A percentile compares a stretch with the other conserved stretches of the same genome.
Conservation (phyloP, 176 grass and related monocot genomes). For the Tuctoria greenei region DNA sequence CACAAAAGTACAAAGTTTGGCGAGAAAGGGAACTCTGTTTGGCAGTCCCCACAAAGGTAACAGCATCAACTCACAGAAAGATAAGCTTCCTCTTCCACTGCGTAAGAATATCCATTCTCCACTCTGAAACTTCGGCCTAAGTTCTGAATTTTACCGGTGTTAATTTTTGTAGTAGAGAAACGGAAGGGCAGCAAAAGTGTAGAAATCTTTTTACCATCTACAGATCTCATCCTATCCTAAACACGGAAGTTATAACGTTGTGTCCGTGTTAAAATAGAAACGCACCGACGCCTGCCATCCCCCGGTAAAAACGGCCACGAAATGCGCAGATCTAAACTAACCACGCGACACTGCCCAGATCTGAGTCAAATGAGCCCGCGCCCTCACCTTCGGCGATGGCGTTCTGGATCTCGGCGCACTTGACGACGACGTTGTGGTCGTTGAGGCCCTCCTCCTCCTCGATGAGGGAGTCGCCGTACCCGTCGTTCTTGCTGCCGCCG, state of each 20-base stretch:
- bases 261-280: not conserved
- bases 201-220: too few species aligned
- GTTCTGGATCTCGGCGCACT: constrained; percentile 84
- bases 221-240: not conserved
- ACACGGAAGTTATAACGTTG: not conserved
- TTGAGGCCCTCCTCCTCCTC: constrained; percentile 96
- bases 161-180: not conserved
- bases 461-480: constrained; percentile 68
- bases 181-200: not conserved
- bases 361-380: constrained; percentile 7
- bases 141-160: constrained; percentile 1
- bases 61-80: not conserved
- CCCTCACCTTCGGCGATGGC: constrained; percentile 82
- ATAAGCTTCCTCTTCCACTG: constrained; percentile 16
- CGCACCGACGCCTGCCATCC: not conserved
- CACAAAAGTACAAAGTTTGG: not conserved
- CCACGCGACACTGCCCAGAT: constrained; percentile 24
- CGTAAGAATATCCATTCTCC: not conserved
- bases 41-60: constrained; percentile 29
- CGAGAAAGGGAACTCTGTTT: constrained; percentile 6
- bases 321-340: constrained; percentile 33
- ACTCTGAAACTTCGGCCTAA: not conserved
- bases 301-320: not conserved
- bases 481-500: constrained; percentile 51
- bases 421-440: constrained; percentile 87